phyloP scores from a whole-genome alignment of 2,329 filamentous ascomycete genomes.

The Pyrenochaeta sp. region DNA sequence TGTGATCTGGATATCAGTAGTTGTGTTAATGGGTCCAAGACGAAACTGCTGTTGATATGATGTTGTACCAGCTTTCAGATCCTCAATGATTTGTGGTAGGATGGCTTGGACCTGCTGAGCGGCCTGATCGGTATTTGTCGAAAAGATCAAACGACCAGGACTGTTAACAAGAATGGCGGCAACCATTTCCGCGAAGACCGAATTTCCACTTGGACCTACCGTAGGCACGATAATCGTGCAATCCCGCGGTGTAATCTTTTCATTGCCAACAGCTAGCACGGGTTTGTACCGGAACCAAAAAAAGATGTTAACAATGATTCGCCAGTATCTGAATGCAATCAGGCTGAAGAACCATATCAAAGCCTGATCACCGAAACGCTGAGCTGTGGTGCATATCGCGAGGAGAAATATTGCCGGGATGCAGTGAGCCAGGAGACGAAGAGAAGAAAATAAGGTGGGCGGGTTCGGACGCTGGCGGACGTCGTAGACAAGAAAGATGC shows the following conservation, averaged over 20 bases:
- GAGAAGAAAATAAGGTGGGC: not conserved
- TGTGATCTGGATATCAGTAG: conserved; percentile 8
- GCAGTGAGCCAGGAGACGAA: conserved; percentile 19
- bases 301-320: conserved; percentile 19
- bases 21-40: not conserved
- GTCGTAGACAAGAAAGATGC: conserved; percentile 14
- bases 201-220: conserved; percentile 18
- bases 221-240: conserved; percentile 34
- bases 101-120: conserved; percentile 3
- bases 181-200: conserved; percentile 14
- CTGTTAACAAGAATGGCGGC: conserved; percentile 19
- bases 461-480: not conserved
- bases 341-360: conserved; percentile 22
- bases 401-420: conserved; percentile 14
- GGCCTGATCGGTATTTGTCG: conserved; percentile 12
- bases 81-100: not conserved
- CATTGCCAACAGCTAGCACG: not conserved
- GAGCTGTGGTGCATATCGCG: conserved; percentile 1
- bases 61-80: conserved; percentile 5
- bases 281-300: conserved; percentile 29
- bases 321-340: conserved; percentile 30
- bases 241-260: conserved; percentile 7
- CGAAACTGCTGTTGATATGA: conserved; percentile 16
- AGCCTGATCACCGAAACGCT: conserved; percentile 1
- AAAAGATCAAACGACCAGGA: conserved; percentile 26